Base-by-base conservation (phyloP, 1,139 yeast species). In the Sugiyamaella castrensis region DNA sequence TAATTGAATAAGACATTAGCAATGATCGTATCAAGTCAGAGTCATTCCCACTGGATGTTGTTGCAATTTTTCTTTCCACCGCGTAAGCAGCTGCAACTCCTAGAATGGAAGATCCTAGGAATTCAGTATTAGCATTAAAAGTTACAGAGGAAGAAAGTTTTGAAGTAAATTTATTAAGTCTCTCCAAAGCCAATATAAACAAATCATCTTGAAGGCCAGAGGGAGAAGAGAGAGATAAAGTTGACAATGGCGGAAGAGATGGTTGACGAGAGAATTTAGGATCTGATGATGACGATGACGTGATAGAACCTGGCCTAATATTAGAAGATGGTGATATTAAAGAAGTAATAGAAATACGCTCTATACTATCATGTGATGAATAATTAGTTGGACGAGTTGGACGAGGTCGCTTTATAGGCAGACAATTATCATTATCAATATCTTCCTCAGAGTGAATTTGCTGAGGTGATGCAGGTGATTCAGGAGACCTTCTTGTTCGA, bases 41-140 rank as follows among this genome's bases (percentile, higher is more conserved):
- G 3, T 47, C 40, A 16, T 47, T 46, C 11, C 45, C 43, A 16
- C 15, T 31, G 32, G 6, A 33, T 5, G 24, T 19, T 19, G 24
- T 19, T 10, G 48, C 45, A 28, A 26, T 28, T 41, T 48, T 46
- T 8, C 58, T 53, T 54, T 83, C 89, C 45, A 84, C 71, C 12
- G 84, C 77, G 59, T 76, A 80, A 3, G 84, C 74, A 6, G 83
- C 74, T 2, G 85, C 72, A 0, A 84, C 71, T 2, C 74, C 64
- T 4, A 83, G 71, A 4, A 82, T 70, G 3, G 79, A 69, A 49
- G 76, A 73, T 0, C 95, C 95, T 40, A 86, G 65, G 26, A 68
- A 73, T 57, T 76, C 80, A 8, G 82, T 60, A 53, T 80, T 60
- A 30, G 40, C 8, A 26, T 29, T 40, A 1, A 27, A 24, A 8